Evolutionary conservation across 164 flowering plant species (phyloP).

Genomic region (Echeveria elegans): DNA sequence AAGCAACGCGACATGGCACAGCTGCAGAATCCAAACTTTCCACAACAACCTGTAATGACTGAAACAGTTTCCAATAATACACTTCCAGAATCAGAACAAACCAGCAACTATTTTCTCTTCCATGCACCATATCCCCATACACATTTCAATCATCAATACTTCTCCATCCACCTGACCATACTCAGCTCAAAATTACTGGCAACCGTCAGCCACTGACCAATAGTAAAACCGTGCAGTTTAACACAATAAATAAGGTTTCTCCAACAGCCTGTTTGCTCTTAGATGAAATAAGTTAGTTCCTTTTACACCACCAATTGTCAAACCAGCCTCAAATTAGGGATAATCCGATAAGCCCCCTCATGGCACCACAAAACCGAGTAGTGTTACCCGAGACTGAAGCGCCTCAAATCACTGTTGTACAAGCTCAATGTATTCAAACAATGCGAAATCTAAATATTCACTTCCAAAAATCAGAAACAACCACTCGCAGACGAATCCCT

Average conservation of each 20-base stretch:
- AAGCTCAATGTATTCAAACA: no score
- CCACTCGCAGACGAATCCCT: no score
- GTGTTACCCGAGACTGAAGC: no score
- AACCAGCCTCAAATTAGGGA: no score
- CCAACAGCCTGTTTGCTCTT: not conserved
- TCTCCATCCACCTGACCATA: conserved; percentile 22
- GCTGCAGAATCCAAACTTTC: conserved; percentile 18
- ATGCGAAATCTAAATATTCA: no score
- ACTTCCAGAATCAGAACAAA: conserved; percentile 41
- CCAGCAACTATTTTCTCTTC: conserved; percentile 51
- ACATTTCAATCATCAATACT: conserved; percentile 57
- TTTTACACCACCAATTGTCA: no score
- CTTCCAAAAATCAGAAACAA: no score
- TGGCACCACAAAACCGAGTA: no score
- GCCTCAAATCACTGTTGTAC: no score
- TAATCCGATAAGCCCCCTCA: no score
- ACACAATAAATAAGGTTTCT: not conserved
- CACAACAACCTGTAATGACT: conserved; percentile 17
- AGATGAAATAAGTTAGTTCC: not conserved
- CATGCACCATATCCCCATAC: conserved; percentile 81
- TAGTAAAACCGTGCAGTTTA: not conserved
- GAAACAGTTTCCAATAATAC: conserved; percentile 26
- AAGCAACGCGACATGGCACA: conserved; percentile 98
- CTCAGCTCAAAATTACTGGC: not conserved
- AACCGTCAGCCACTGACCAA: conserved; percentile 14